phyloP scores from a whole-genome alignment of 257 asterid genomes.

The Salvia rosmarinus region DNA sequence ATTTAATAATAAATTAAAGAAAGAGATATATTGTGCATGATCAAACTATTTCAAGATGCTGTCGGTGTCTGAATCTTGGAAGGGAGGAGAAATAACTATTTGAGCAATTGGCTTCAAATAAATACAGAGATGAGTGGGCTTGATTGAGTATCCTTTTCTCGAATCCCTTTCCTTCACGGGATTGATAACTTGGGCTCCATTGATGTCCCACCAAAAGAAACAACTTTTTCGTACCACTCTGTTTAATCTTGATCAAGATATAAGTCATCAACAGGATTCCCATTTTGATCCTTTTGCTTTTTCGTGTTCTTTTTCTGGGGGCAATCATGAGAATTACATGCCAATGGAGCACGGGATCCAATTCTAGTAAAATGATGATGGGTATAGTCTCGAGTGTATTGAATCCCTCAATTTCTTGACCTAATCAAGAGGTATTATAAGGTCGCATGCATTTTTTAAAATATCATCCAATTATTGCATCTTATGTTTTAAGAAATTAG shows the following conservation, averaged over 20 bases:
- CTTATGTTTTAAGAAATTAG: no score
- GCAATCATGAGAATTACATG: constrained; percentile 34
- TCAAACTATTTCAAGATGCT: no score
- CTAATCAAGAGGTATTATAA: no score
- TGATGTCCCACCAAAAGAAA: constrained; percentile 40
- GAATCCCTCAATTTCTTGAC: no score
- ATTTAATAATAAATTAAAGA: no score
- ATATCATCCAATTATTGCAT: no score
- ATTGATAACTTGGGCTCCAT: constrained; percentile 33
- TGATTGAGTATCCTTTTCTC: neutral
- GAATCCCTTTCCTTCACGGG: constrained; percentile 40
- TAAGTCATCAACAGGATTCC: constrained; percentile 27
- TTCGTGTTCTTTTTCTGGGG: neutral
- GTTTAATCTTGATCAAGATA: constrained; percentile 16
- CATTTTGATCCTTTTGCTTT: neutral
- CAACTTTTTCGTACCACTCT: constrained; percentile 44
- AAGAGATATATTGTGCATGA: no score
- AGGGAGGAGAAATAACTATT: neutral
- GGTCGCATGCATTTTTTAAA: no score
- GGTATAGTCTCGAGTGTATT: no score
- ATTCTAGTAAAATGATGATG: no score
- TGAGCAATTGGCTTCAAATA: constrained; percentile 31
- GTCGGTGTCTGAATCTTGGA: no score
- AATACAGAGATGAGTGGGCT: constrained; percentile 10
- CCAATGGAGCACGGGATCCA: neutral